phyloP scores from a whole-genome alignment of 495 filamentous ascomycete species.

The Penicillium chermesinum region DNA sequence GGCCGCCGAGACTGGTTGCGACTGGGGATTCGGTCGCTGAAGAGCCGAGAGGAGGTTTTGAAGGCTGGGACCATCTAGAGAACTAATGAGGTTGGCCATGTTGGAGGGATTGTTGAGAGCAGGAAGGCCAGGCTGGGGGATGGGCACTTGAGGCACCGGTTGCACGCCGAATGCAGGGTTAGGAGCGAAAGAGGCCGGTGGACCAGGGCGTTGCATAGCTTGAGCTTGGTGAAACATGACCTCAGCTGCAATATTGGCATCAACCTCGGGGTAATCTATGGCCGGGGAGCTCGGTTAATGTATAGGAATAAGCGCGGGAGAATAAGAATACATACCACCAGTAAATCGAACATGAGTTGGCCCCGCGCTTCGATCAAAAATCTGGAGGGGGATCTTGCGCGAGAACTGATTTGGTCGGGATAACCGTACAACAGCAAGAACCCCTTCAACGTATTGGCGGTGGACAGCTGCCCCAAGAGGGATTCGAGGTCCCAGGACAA shows the following conservation, averaged over 20 bases:
- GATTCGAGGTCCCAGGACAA: slow-evolving; percentile 73
- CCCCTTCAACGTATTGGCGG: slow-evolving; percentile 82
- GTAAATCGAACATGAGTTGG: slow-evolving; percentile 70
- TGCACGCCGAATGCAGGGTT: slow-evolving; percentile 43
- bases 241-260: slow-evolving; percentile 69
- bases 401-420: slow-evolving; percentile 59
- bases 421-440: slow-evolving; percentile 76
- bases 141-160: slow-evolving; percentile 28
- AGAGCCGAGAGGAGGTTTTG: slow-evolving; percentile 64
- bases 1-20: slow-evolving; percentile 33
- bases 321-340: slow-evolving; percentile 37
- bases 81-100: slow-evolving; percentile 45
- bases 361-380: slow-evolving; percentile 76
- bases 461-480: slow-evolving; percentile 71
- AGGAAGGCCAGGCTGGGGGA: slow-evolving; percentile 29
- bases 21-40: slow-evolving; percentile 41
- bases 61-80: slow-evolving; percentile 65
- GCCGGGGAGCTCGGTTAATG: slow-evolving; percentile 29
- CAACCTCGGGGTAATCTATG: slow-evolving; percentile 71
- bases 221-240: slow-evolving; percentile 71
- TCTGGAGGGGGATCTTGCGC: slow-evolving; percentile 69
- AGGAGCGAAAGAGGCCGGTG: slow-evolving; percentile 39
- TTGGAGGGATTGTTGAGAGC: slow-evolving; percentile 36
- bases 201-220: slow-evolving; percentile 44
- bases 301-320: neutral